Evolutionary conservation across 768 basidiomycete species (phyloP).

Genomic region (Tulasnella sp.): DNA sequence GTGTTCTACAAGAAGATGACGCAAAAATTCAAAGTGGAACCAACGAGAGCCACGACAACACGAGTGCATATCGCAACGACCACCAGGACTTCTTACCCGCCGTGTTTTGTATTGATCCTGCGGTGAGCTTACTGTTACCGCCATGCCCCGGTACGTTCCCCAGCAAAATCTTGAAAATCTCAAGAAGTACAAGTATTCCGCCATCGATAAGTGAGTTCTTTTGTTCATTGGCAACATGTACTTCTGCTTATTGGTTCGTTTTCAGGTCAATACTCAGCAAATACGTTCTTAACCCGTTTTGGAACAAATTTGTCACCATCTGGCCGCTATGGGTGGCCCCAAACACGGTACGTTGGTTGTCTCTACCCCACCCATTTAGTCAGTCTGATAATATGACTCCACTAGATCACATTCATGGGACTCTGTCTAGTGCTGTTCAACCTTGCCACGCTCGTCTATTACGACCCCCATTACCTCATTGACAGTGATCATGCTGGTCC

Average conservation of each 20-base stretch:
- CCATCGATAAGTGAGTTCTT: conserved; percentile 57
- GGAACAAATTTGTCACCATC: conserved; percentile 82
- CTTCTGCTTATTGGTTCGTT: not conserved
- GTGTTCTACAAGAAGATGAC: no score
- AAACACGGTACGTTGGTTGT: conserved; percentile 55
- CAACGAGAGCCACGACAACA: no score
- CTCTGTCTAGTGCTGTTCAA: conserved; percentile 71
- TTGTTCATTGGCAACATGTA: no score
- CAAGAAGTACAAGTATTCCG: conserved; percentile 65
- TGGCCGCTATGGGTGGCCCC: conserved; percentile 80
- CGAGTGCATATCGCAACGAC: no score
- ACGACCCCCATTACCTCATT: conserved; percentile 64
- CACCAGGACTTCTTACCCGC: no score
- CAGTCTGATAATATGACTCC: no score
- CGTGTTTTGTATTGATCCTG: no score
- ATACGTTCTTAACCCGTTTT: conserved; percentile 71
- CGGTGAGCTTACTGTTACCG: no score
- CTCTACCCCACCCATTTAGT: not conserved
- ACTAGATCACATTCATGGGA: conserved; percentile 79
- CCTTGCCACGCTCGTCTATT: conserved; percentile 68
- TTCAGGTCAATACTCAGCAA: conserved; percentile 60
- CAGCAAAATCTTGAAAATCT: conserved; percentile 56
- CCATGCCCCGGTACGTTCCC: no score
- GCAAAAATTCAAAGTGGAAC: no score
- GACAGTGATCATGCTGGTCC: conserved; percentile 53